Conservation (phyloP, 768 basidiomycete genomes). For the Serendipita sp. region DNA sequence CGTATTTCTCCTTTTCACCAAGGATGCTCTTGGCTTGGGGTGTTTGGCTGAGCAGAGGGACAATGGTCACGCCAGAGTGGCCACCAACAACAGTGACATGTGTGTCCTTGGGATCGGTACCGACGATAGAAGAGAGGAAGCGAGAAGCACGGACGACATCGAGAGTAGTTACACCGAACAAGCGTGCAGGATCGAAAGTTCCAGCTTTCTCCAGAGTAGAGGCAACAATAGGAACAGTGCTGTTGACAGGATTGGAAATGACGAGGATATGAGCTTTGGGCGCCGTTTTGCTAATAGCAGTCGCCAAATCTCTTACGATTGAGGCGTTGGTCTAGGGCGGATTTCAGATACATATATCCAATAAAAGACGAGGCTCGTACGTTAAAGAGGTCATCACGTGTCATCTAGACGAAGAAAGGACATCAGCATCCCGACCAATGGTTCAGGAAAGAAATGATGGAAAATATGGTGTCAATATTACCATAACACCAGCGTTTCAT, state of each 20-base stretch:
- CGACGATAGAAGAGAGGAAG: conserved; percentile 63
- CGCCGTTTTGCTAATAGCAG: conserved; percentile 67
- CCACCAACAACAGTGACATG: conserved; percentile 82
- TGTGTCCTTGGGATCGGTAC: conserved; percentile 47
- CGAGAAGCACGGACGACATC: conserved; percentile 93
- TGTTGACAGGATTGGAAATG: conserved; percentile 99
- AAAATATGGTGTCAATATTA: neutral
- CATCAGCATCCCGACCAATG: conserved; percentile 12
- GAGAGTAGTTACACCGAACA: conserved; percentile 93
- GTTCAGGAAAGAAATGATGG: neutral
- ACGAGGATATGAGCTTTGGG: conserved; percentile 89
- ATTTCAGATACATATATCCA: neutral
- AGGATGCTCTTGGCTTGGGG: conserved; percentile 49
- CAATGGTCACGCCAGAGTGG: conserved; percentile 94
- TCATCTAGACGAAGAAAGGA: conserved; percentile 43
- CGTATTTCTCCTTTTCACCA: conserved; percentile 44
- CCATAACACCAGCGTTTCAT: no score
- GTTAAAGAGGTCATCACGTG: conserved; percentile 93
- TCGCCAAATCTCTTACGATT: conserved; percentile 90
- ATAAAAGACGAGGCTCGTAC: conserved; percentile 28
- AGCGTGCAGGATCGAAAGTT: conserved; percentile 71
- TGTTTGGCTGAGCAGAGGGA: conserved; percentile 84
- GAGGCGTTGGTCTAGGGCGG: conserved; percentile 76
- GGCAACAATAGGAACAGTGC: conserved; percentile 94
- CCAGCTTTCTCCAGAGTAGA: conserved; percentile 81